phyloP scores from a whole-genome alignment of 2,329 filamentous ascomycete species.

The Aurifilum marmelostoma region DNA sequence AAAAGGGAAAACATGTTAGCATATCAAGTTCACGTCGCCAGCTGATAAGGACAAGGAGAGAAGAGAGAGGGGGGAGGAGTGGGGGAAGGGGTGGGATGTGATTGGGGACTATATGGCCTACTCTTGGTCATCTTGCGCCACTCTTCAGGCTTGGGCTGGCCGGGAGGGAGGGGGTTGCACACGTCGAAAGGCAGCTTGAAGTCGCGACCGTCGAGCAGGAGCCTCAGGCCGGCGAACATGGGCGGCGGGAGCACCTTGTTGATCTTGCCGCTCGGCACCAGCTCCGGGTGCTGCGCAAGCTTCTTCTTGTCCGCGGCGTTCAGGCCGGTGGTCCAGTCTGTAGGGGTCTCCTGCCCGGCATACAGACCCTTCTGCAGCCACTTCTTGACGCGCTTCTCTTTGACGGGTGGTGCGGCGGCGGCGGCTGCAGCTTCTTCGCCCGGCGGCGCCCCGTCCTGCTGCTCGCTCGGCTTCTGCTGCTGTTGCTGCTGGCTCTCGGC shows the following conservation, averaged over 20 bases:
- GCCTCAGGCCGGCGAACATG: constrained; percentile 74
- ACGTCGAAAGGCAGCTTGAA: constrained; percentile 91
- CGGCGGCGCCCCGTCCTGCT: constrained; percentile 23
- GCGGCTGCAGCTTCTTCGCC: constrained; percentile 38
- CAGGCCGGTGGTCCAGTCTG: constrained; percentile 53
- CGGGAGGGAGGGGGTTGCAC: constrained; percentile 82
- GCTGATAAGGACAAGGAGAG: background rate
- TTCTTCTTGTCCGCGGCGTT: constrained; percentile 55
- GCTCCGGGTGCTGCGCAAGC: constrained; percentile 51
- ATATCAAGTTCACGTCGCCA: background rate
- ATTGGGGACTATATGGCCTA: constrained; percentile 50
- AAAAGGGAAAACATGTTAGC: constrained; percentile 27
- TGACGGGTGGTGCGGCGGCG: constrained; percentile 38
- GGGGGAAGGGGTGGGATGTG: too few relatives aligned
- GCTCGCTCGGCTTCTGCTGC: background rate
- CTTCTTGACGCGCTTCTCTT: constrained; percentile 64
- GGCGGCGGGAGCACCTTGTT: constrained; percentile 71
- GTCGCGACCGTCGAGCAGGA: constrained; percentile 73
- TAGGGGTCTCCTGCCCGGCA: constrained; percentile 71
- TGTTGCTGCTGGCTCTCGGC: background rate
- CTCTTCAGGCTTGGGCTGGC: constrained; percentile 88
- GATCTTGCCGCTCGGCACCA: constrained; percentile 49
- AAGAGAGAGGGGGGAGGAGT: background rate
- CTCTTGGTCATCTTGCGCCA: constrained; percentile 93
- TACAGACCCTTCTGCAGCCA: constrained; percentile 86